phyloP scores from a whole-genome alignment of 352 stramenopile species.

The Plasmopara halstedii region DNA sequence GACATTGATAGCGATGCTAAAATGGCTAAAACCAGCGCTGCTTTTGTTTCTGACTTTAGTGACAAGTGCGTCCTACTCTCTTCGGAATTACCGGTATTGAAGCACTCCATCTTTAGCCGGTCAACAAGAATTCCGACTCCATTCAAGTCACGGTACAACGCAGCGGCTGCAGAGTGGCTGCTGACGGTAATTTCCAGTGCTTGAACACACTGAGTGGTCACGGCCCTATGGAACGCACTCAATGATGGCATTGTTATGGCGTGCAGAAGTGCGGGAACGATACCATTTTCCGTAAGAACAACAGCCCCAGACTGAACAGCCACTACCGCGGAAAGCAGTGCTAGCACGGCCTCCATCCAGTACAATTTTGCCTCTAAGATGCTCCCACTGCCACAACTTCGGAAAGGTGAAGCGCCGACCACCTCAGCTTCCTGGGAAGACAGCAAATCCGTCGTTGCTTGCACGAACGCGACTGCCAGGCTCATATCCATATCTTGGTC shows the following conservation, averaged over 20 bases:
- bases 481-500: conserved; percentile 87
- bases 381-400: conserved; percentile 32
- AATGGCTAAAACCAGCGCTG: conserved; percentile 56
- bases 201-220: conserved; percentile 77
- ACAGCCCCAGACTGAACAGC: conserved; percentile 65
- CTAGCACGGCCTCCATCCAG: conserved; percentile 77
- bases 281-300: conserved; percentile 77
- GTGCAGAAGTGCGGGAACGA: conserved; percentile 73
- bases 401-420: conserved; percentile 39
- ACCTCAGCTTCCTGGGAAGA: conserved; percentile 61
- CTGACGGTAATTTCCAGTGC: conserved; percentile 78
- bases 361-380: conserved; percentile 44
- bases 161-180: conserved; percentile 52
- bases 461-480: conserved; percentile 79
- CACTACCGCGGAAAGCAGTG: conserved; percentile 63
- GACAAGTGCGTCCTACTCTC: conserved; percentile 3
- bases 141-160: conserved; percentile 79
- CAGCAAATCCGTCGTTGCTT: conserved; percentile 72
- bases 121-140: conserved; percentile 80
- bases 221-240: conserved; percentile 51
- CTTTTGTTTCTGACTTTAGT: conserved; percentile 42
- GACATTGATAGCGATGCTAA: conserved; percentile 76
- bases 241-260: conserved; percentile 54
- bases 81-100: conserved; percentile 21
- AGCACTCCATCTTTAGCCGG: conserved; percentile 49